phyloP scores from a whole-genome alignment of 768 basidiomycete species.

The Psilocybe azurescens region DNA sequence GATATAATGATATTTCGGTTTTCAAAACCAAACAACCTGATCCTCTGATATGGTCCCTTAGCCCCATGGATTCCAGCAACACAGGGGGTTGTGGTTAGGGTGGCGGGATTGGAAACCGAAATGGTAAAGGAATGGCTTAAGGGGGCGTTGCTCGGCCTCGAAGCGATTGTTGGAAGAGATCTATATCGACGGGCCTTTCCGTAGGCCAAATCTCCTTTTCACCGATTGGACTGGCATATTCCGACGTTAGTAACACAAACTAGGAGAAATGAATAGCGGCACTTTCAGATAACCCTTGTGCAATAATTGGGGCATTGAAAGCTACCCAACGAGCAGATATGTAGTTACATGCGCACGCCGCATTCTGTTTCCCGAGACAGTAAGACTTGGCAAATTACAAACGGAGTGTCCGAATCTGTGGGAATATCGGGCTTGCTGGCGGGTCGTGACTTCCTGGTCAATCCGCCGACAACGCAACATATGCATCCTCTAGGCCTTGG shows the following conservation, averaged over 20 bases:
- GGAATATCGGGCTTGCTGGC: not conserved
- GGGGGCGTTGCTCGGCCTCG: conserved; percentile 53
- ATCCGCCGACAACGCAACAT: not conserved
- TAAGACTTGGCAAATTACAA: not conserved
- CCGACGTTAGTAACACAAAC: not conserved
- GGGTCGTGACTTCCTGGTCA: not conserved
- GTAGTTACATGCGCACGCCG: no score
- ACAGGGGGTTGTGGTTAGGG: conserved; percentile 65
- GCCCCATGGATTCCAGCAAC: conserved; percentile 51
- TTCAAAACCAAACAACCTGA: conserved; percentile 64
- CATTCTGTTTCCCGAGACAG: no score
- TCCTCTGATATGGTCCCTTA: conserved; percentile 85
- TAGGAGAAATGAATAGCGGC: not conserved
- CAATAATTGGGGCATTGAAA: not conserved
- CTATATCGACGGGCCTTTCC: conserved; percentile 68
- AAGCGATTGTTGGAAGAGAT: conserved; percentile 63
- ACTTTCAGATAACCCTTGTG: not conserved
- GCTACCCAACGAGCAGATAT: no score
- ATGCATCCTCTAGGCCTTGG: not conserved
- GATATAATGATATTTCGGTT: conserved; percentile 63
- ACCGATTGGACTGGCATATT: not conserved
- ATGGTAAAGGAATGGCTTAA: conserved; percentile 73
- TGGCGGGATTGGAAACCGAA: conserved; percentile 81
- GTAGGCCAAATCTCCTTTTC: conserved; percentile 25
- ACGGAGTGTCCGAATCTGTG: conserved; percentile 9